Percentiles rank a stretch among this genome's conserved stretches.
Conservation (phyloP, 2,329 filamentous ascomycete genomes). For the Apiospora arundinis region DNA sequence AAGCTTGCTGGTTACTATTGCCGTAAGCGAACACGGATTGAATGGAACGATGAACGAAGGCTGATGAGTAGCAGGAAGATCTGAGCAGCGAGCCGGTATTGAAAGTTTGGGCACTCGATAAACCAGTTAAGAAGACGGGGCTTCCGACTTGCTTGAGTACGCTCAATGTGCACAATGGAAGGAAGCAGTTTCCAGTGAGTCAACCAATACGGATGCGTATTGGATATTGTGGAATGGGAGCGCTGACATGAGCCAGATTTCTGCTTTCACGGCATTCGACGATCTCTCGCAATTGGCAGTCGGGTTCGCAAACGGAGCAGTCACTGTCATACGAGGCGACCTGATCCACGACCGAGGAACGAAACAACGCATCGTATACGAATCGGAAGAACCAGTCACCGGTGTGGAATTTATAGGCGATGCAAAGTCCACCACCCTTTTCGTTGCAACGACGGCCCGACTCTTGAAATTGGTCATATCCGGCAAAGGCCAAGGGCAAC, state of each 20-base stretch:
- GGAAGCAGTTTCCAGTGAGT: constrained; percentile 87
- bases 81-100: constrained; percentile 84
- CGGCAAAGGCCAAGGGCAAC: constrained; percentile 86
- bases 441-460: constrained; percentile 88
- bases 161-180: constrained; percentile 84
- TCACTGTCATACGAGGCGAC: constrained; percentile 92
- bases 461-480: constrained; percentile 88
- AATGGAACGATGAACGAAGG: background rate
- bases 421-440: constrained; percentile 73
- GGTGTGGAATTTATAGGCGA: constrained; percentile 79
- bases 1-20: constrained; percentile 81
- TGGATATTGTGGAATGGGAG: background rate
- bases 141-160: constrained; percentile 87
- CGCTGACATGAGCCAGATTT: constrained; percentile 61
- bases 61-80: constrained; percentile 70
- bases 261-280: constrained; percentile 84
- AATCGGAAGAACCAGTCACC: constrained; percentile 95
- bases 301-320: constrained; percentile 93
- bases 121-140: constrained; percentile 91
- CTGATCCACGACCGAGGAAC: constrained; percentile 94
- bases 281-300: constrained; percentile 93
- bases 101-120: constrained; percentile 98
- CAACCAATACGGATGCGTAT: background rate
- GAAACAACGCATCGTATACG: constrained; percentile 92
- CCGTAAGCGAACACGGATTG: constrained; percentile 49